Base-by-base conservation (phyloP, 495 filamentous ascomycete species). In the Hypoxylon cercidicola region DNA sequence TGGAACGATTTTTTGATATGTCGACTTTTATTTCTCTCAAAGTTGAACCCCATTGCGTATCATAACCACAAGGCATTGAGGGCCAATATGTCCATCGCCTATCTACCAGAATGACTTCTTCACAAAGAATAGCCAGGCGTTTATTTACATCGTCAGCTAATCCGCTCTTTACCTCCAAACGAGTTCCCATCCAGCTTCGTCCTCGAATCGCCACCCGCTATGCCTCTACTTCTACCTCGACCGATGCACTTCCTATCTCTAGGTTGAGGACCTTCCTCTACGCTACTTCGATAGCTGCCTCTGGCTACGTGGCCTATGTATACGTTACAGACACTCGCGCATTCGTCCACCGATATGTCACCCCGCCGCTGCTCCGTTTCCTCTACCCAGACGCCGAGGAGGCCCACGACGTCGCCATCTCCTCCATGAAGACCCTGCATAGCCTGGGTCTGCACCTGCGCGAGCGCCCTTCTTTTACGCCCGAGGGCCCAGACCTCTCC, bases 301-400 rank as follows among this genome's bases (percentile, higher is more conserved):
- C 70, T 12, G 66, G 67, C 25, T 72, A 63, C 20, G 57, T 70
- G 46, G 81, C 82, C 28, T 95, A 91, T 72, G 77, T 91, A 69
- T 97, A 97, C 72, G 77, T 87, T 32, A 97, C 94, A 56, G 95
- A 99, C 77, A 97, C 94, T 11, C 87, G 95, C 58, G 91, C 95
- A 19, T 89, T 88, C 68, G 70, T 94, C 55, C 95, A 97, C 80
- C 84, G 85, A 59, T 97, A 90, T 76, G 79, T 90, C n/a, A 79
- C 91, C 28, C 89, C 92, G 20, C 93, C 88, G 15, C 74, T 89
- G 43, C 78, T 98, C 11, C 85, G 94, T 11, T 69, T 81, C 52
- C 11, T 96, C 28, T 93, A 79, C 70, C 84, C 89, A 1, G 94
- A 97, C 74, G 93, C 93, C 37, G 95, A 98, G 75, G 91, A 93